These are phyloP conservation scores for Microdochium paspali DNA, from an alignment of 2,329 filamentous ascomycete species.

Conservation along the genomic window DNA sequence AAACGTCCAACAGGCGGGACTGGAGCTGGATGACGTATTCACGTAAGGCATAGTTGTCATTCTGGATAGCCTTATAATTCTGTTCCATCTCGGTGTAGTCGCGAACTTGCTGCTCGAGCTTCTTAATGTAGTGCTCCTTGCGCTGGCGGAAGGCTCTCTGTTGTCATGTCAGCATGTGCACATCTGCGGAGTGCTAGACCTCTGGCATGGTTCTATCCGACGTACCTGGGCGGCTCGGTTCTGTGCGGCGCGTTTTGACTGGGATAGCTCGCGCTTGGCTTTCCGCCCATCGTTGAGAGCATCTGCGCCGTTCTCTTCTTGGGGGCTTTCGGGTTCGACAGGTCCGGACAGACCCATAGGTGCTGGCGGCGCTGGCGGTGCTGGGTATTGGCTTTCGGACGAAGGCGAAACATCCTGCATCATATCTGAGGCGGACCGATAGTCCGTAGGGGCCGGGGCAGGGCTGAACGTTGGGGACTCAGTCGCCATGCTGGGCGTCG, in stretches of 20 bases:
- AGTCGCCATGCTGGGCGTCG: not conserved
- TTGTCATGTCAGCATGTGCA: slow-evolving; percentile 12
- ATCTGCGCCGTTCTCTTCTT: slow-evolving; percentile 22
- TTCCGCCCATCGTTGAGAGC: slow-evolving; percentile 51
- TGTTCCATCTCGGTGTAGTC: slow-evolving; percentile 69
- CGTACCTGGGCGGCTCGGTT: slow-evolving; percentile 93
- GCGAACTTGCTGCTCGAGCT: slow-evolving; percentile 87
- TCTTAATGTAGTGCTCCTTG: slow-evolving; percentile 97
- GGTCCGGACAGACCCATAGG: not conserved
- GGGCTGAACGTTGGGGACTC: not conserved
- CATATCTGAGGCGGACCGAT: not conserved
- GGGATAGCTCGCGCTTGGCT: slow-evolving; percentile 83
- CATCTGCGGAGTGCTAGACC: not conserved
- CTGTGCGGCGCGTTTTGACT: slow-evolving; percentile 91
- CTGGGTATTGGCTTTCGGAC: not conserved
- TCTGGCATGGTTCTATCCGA: slow-evolving; percentile 2
- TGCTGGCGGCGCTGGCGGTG: not conserved
- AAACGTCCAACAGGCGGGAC: slow-evolving; percentile 71
- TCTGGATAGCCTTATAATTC: slow-evolving; percentile 69
- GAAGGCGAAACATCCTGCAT: not conserved
- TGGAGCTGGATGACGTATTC: slow-evolving; percentile 92
- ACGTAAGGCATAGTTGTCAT: slow-evolving; percentile 81
- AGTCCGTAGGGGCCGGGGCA: not conserved
- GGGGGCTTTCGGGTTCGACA: slow-evolving; percentile 1
- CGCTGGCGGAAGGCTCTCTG: slow-evolving; percentile 94